Evolutionary conservation across 2,329 filamentous ascomycete species (phyloP).

Genomic region (Aschersonia sp.): DNA sequence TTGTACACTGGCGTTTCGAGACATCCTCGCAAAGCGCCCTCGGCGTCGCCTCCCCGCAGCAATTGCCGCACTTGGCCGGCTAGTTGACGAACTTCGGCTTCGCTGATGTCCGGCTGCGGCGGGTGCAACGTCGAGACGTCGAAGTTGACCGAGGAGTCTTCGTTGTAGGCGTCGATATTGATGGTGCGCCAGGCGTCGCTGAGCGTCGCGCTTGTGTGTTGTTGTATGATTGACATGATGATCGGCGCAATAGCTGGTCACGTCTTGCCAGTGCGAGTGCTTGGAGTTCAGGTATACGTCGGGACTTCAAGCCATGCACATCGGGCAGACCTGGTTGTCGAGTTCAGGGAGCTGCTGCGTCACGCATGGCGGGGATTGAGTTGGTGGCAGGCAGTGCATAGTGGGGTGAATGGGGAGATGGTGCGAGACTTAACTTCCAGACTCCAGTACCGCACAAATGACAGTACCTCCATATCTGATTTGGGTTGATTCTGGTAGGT

Average conservation of each 20-base stretch:
- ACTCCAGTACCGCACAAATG: no score
- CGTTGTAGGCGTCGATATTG: conserved; percentile 83
- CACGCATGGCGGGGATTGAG: conserved; percentile 16
- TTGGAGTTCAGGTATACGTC: background rate
- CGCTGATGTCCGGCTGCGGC: conserved; percentile 56
- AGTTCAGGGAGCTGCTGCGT: conserved; percentile 9
- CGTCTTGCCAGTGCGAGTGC: background rate
- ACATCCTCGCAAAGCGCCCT: conserved; percentile 72
- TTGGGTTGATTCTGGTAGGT: no score
- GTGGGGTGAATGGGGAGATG: no score
- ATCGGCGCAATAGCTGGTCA: background rate
- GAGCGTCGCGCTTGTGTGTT: conserved; percentile 44
- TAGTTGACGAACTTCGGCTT: conserved; percentile 64
- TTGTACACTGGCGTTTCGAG: conserved; percentile 75
- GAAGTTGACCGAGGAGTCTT: conserved; percentile 85
- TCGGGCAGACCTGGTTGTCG: background rate
- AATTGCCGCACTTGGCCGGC: conserved; percentile 76
- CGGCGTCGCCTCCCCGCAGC: conserved; percentile 70
- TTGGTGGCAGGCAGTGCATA: background rate
- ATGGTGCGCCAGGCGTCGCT: conserved; percentile 69
- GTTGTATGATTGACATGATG: conserved; percentile 52
- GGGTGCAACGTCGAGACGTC: conserved; percentile 73
- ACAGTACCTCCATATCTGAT: no score
- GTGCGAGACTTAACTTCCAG: no score
- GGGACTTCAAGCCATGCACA: background rate